These are phyloP conservation scores for Cladorrhinum sp. DNA, from an alignment of 2,329 filamentous ascomycete species.

Conservation along the genomic window DNA sequence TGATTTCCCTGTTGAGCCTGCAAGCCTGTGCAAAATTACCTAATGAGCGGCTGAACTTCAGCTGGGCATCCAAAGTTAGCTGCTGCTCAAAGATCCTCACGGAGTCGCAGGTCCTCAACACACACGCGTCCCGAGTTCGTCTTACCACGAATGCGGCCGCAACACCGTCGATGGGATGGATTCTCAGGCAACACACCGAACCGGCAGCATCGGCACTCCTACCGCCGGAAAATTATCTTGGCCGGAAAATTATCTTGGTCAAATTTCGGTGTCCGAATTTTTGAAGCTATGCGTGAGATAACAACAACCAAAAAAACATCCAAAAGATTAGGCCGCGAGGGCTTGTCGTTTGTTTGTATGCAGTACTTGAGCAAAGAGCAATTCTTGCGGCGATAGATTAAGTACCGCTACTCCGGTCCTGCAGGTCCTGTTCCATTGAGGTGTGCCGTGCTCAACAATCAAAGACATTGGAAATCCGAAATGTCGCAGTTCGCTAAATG, in stretches of 20 bases:
- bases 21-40: conserved; percentile 1
- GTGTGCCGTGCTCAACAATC: not conserved
- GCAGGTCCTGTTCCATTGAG: not conserved
- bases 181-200: conserved; percentile 4
- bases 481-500: conserved; percentile 1
- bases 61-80: not conserved
- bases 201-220: conserved; percentile 7
- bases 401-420: conserved; percentile 9
- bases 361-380: not conserved
- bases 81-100: not conserved
- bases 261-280: conserved; percentile 2
- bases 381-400: not conserved
- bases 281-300: conserved; percentile 1
- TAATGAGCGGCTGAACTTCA: conserved; percentile 6
- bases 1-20: not conserved
- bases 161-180: not conserved
- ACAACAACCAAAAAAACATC: not conserved
- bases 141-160: not conserved
- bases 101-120: not conserved
- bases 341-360: not conserved
- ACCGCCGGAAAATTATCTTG: conserved; percentile 6
- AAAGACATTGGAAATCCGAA: not conserved
- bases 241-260: too few species aligned
- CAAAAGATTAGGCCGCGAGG: conserved; percentile 1
- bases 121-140: not conserved